Base-by-base conservation (phyloP, 1,284 basidiomycete species). In the Tetrapyrgos nigripes region DNA sequence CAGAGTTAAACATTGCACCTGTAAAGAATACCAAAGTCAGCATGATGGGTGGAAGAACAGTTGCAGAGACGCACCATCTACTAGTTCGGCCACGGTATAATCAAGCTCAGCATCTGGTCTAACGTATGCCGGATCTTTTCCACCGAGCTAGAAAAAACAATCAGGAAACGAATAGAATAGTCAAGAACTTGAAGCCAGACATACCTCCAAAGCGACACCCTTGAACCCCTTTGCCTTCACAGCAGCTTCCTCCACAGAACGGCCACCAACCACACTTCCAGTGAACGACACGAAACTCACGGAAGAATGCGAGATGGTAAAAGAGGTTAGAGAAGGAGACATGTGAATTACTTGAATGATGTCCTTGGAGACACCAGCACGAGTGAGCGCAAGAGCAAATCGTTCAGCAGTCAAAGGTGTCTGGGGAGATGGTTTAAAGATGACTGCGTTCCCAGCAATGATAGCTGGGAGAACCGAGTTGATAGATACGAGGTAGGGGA, bases 101-200 rank as follows among this genome's bases (percentile, higher is more conserved):
- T 86, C 84, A 4, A 97, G 70, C 74, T 98, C 88, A 1, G 91
- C 95, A 69, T 98, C 96, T 1, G 83, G 76, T 28, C 94, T 82
- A 6, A 98, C 95, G 68, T 97, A 98, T 1, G 96, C 96, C 6
- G 96, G 94, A 70, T 98, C 96, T 75, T 98, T 98, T 1, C 96
- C 96, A 4, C 96, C 96, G 17, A 98, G 85, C 89, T 98, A 79
- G 21, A 46, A 4, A 51, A 27, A n/a, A 67, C 47, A 28, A 26
- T 44, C 10, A 35, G 40, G 48, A 46, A 51, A 53, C 28, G 19
- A 49, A 29, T 5, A 21, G 2, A 11, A 8, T 49, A 48, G 19
- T 26, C 19, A 21, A 26, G 27, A 46, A 49, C 26, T 2, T 3
- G 4, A 23, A 5, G 3, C 11, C 19, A 11, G 24, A 58, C 71